Percentiles rank a stretch among this genome's conserved stretches.
Conservation (phyloP, 176 grass and related monocot genomes). For the Eleusine coracana region DNA sequence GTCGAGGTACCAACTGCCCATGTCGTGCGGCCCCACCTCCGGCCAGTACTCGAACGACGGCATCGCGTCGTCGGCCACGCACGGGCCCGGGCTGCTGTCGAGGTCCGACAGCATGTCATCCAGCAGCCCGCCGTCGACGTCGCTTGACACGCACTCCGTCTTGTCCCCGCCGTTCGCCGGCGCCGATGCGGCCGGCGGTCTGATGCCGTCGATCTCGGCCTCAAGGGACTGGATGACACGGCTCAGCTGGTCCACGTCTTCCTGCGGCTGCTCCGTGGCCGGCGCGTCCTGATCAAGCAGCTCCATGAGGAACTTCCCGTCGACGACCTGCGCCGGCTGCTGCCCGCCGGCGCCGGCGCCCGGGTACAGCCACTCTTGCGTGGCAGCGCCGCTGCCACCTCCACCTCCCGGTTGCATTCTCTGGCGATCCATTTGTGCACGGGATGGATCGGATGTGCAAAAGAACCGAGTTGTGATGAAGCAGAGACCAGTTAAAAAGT, state of each 20-base stretch:
- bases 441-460: background rate
- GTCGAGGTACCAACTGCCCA: constrained; percentile 49
- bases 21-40: constrained; percentile 36
- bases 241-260: constrained; percentile 43
- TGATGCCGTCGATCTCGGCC: constrained; percentile 48
- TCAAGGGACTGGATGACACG: constrained; percentile 66
- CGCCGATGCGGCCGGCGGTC: background rate
- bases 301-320: constrained; percentile 59
- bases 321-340: constrained; percentile 36
- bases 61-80: background rate
- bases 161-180: background rate
- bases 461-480: background rate
- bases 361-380: constrained; percentile 20
- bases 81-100: background rate
- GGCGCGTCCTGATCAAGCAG: constrained; percentile 59
- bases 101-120: constrained; percentile 54
- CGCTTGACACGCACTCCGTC: constrained; percentile 5
- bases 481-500: background rate
- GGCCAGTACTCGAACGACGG: constrained; percentile 46
- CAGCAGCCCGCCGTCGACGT: constrained; percentile 40
- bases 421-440: constrained; percentile 32
- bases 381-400: background rate
- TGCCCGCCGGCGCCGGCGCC: background rate
- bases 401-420: background rate
- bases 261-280: constrained; percentile 30